Evolutionary conservation across 257 asterid genomes (phyloP).

Genomic region (Solanum clarkiae): DNA sequence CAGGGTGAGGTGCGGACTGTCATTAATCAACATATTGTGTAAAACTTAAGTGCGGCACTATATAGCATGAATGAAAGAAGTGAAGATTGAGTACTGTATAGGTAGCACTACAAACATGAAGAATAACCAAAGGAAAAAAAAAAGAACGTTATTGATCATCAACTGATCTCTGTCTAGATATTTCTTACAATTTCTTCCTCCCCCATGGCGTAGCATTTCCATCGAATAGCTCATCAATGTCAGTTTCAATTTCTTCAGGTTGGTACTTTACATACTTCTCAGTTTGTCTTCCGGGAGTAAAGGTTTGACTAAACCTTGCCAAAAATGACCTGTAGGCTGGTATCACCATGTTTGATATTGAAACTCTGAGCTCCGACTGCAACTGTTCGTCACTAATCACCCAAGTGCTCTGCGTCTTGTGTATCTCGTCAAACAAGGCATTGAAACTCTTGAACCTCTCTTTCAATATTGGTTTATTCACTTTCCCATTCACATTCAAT

Average conservation of each 20-base stretch:
- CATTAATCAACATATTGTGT: not conserved
- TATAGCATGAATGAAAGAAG: not conserved
- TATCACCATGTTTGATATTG: slow-evolving; percentile 83
- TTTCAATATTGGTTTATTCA: slow-evolving; percentile 60
- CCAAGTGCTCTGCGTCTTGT: slow-evolving; percentile 69
- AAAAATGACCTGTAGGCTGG: slow-evolving; percentile 88
- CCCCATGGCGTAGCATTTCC: slow-evolving; percentile 44
- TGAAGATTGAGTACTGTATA: not conserved
- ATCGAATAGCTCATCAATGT: slow-evolving; percentile 63
- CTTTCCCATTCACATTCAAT: slow-evolving; percentile 51
- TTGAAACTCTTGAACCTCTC: slow-evolving; percentile 83
- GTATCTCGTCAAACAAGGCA: slow-evolving; percentile 70
- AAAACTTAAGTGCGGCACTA: not conserved
- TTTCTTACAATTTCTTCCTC: slow-evolving; percentile 30
- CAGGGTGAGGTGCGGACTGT: too few species aligned
- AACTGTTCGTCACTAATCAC: slow-evolving; percentile 84
- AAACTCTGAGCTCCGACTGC: slow-evolving; percentile 86
- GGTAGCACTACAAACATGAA: not conserved
- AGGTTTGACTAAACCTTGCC: slow-evolving; percentile 59
- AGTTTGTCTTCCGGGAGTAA: slow-evolving; percentile 81
- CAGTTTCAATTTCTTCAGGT: slow-evolving; percentile 65
- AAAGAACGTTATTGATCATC: not conserved
- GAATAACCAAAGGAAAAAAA: not conserved
- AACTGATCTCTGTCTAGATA: not conserved
- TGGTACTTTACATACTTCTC: slow-evolving; percentile 84